Base-by-base conservation (phyloP, 106 monocot species). In the Apostasia ramifera region DNA sequence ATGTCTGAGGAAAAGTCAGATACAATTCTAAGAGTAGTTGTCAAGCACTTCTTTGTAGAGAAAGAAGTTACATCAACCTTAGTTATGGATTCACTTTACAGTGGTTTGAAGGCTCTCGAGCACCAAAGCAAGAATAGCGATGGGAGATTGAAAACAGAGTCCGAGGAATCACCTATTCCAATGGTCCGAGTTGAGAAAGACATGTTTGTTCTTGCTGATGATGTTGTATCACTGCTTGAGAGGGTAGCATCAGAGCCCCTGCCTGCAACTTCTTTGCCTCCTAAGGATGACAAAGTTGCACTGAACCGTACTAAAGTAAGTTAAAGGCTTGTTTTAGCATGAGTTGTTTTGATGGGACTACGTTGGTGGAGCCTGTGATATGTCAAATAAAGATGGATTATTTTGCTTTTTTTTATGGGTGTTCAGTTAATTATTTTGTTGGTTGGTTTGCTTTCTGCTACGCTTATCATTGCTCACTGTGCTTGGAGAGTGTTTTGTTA, bases 11-110 rank as follows among this genome's bases (percentile, higher is more conserved):
- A 92, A 9, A 92, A 90, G 67, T 75, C 79, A 10, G 89, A 87
- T 51, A 65, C 83, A 4, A 87, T 93, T 67, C 15, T 98, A 51
- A 93, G 90, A 82, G 77, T 81, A 52, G 82, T 85, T 53, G 90
- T 98, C 12, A 92, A 98, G 50, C 82, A 90, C 42, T 93, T 98
- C 65, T 98, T 98, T 66, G 74, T 89, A 37, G 97, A 98, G 75
- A 92, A 98, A 78, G 97, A 98, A 70, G 97, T 93, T 9, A 98
- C 97, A 55, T 98, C 97, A 43, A 98, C 97, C 43, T 77, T 98
- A 76, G 90, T 98, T 45, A 98, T 98, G 89, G 97, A 98, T 81
- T 92, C 87, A 14, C 84, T 98, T 0, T 87, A 98, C 43, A 90
- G 97, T 78, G 97, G 97, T 48, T 54, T 98, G 40, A 92, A 76